These are phyloP conservation scores for Trichophyton mentagrophytes DNA, from an alignment of 2,329 filamentous ascomycete genomes.

Conservation along the genomic window DNA sequence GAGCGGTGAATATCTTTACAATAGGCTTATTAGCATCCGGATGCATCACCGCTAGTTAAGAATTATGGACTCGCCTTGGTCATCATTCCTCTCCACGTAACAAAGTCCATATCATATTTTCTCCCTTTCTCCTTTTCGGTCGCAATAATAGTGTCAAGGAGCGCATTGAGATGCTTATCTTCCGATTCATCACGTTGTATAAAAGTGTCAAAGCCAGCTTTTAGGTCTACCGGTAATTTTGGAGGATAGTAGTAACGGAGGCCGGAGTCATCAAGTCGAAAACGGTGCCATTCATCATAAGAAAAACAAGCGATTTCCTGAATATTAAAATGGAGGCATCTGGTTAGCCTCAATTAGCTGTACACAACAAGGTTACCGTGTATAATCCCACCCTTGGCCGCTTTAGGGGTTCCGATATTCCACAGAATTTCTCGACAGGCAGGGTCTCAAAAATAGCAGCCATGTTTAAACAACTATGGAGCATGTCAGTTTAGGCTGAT, in stretches of 20 bases:
- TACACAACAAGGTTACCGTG: neutral
- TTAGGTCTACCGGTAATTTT: slow-evolving; percentile 57
- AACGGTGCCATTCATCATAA: slow-evolving; percentile 71
- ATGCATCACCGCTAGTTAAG: neutral
- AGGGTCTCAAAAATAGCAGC: slow-evolving; percentile 48
- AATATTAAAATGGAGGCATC: neutral
- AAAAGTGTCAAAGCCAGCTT: slow-evolving; percentile 68
- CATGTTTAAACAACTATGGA: neutral
- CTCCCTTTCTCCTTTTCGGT: slow-evolving; percentile 57
- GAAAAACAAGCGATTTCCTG: slow-evolving; percentile 90
- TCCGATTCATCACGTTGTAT: slow-evolving; percentile 64
- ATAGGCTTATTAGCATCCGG: neutral
- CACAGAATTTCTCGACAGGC: slow-evolving; percentile 56
- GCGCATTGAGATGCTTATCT: slow-evolving; percentile 79
- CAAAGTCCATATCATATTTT: slow-evolving; percentile 60
- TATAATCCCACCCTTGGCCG: slow-evolving; percentile 51
- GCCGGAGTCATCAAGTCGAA: slow-evolving; percentile 63
- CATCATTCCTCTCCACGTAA: slow-evolving; percentile 98
- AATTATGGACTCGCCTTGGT: slow-evolving; percentile 56
- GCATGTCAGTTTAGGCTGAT: neutral
- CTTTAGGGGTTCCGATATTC: slow-evolving; percentile 56
- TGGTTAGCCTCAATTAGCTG: slow-evolving; percentile 6
- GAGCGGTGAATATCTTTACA: slow-evolving; percentile 64
- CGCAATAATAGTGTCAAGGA: slow-evolving; percentile 62
- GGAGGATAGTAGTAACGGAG: slow-evolving; percentile 82